Conservation (phyloP, 129 eudicot genomes). For the Gnaphalium uliginosum region DNA sequence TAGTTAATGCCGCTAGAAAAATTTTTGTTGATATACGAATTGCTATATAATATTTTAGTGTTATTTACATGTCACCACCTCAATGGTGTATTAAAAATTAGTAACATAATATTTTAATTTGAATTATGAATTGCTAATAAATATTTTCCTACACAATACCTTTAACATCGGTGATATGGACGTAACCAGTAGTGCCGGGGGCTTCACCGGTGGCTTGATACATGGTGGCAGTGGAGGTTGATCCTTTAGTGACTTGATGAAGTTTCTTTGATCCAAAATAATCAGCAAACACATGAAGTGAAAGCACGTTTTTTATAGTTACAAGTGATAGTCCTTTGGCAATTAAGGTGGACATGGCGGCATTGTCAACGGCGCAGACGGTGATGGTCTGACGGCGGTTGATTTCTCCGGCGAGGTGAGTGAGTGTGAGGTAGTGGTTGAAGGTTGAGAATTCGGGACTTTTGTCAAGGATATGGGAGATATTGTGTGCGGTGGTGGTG, state of each 20-base stretch:
- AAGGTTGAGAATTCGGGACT: conserved; percentile 68
- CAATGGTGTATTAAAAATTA: no score
- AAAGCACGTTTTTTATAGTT: conserved; percentile 56
- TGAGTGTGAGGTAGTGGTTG: conserved; percentile 64
- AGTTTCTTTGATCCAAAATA: conserved; percentile 66
- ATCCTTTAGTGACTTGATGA: conserved; percentile 60
- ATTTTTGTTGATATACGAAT: no score
- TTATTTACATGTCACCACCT: no score
- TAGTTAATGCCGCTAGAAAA: no score
- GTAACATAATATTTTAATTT: no score
- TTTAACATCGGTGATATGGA: conserved; percentile 66
- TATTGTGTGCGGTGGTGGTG: conserved; percentile 61
- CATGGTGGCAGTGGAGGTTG: conserved; percentile 64
- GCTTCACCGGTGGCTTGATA: conserved; percentile 73
- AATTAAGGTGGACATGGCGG: conserved; percentile 54
- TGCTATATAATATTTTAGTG: no score
- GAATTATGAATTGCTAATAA: no score
- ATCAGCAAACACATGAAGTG: conserved; percentile 67
- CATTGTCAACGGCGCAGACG: conserved; percentile 63
- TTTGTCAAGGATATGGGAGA: conserved; percentile 66
- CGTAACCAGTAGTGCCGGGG: conserved; percentile 54
- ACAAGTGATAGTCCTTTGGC: conserved; percentile 41
- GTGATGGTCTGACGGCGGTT: conserved; percentile 68
- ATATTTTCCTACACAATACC: conserved; percentile 9
- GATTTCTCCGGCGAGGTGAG: conserved; percentile 70